Conservation (phyloP, 2,329 filamentous ascomycete genomes). For the Hypoxylon sp. region DNA sequence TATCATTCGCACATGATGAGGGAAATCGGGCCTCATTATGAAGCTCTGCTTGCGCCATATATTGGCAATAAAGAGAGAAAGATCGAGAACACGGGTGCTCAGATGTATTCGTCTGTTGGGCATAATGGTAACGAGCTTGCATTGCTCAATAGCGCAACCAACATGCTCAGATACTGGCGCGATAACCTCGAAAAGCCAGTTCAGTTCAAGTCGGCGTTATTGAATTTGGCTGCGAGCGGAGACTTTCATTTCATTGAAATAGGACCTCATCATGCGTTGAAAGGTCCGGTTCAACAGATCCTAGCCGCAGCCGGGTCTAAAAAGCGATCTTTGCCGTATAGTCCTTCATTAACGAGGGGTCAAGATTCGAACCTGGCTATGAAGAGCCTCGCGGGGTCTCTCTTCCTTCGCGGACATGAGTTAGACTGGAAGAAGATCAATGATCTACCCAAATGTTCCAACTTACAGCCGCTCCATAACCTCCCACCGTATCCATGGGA, state of each 20-base stretch:
- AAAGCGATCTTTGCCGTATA: background rate
- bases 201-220: background rate
- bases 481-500: constrained; percentile 58
- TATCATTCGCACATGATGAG: constrained; percentile 41
- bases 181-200: constrained; percentile 12
- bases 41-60: constrained; percentile 23
- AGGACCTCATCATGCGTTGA: constrained; percentile 10
- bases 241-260: constrained; percentile 10
- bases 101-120: constrained; percentile 41
- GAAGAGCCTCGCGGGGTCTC: constrained; percentile 21
- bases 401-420: constrained; percentile 17
- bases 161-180: constrained; percentile 37
- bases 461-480: background rate
- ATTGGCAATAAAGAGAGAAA: background rate
- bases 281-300: too few relatives aligned
- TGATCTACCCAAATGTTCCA: background rate
- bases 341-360: background rate
- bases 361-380: constrained; percentile 16
- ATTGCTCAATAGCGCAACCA: background rate
- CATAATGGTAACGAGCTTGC: background rate
- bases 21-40: constrained; percentile 38
- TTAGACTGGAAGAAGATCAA: constrained; percentile 24
- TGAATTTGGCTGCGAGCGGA: background rate
- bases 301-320: background rate
- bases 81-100: background rate